These are phyloP conservation scores for Exidia glandulosa DNA, from an alignment of 768 basidiomycete species.

Conservation along the genomic window DNA sequence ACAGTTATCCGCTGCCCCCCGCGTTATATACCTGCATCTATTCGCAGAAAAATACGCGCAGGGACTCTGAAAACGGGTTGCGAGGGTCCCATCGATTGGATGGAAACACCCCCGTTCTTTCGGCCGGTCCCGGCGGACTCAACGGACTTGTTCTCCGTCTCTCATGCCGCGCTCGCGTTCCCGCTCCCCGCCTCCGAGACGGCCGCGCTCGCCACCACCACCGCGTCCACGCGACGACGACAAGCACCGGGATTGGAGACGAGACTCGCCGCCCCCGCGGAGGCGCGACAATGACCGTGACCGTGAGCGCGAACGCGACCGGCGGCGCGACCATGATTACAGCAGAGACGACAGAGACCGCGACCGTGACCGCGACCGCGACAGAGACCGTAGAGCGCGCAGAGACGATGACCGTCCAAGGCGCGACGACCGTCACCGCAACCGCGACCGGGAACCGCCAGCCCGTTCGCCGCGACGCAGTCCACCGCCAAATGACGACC, in stretches of 20 bases:
- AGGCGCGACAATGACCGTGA: constrained; percentile 6
- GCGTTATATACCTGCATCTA: no score
- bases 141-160: no score
- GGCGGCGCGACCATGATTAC: background rate
- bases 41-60: no score
- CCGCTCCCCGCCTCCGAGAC: constrained; percentile 7
- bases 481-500: background rate
- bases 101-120: no score
- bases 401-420: background rate
- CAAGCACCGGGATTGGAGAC: constrained; percentile 4
- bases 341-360: background rate
- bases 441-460: background rate
- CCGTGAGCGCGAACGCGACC: constrained; percentile 1
- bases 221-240: constrained; percentile 1
- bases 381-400: no score
- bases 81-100: no score
- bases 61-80: no score
- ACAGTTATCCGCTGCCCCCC: no score
- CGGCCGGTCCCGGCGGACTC: no score
- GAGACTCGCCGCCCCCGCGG: constrained; percentile 4
- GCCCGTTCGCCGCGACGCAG: background rate
- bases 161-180: constrained; percentile 8
- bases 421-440: constrained; percentile 1
- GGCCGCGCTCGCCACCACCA: background rate
- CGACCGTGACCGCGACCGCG: constrained; percentile 1